Base-by-base conservation (phyloP, 345 rosid species). In the Populus euphratica region DNA sequence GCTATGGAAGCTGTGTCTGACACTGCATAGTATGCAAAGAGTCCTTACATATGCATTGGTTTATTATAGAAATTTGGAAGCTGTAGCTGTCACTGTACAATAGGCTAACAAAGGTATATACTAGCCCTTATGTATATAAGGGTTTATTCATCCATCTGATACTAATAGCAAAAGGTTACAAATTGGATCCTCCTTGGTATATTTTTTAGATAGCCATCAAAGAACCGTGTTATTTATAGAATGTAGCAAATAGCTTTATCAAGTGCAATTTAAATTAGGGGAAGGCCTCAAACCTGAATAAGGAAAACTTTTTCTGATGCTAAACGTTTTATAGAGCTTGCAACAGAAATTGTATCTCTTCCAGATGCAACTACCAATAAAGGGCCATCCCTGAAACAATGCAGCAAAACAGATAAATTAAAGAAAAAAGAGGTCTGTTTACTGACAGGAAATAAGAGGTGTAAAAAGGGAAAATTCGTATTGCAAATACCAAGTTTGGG, bases 361-460 rank as follows among this genome's bases (percentile, higher is more conserved):
- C 99, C 98, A 68, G 94, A 91, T 70, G 99, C 99, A 80, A 93
- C 87, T 44, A 96, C 97, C 85, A 96, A 82, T 71, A 93, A 77
- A 44, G 99, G 99, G 72, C 99, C 99, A 80, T 93, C 97, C 93
- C 98, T 93, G 88, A 64, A 56, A 77, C 82, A 25, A 62, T 54
- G 27, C 36, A n/a, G 38, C 44, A 62, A 72, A 72, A 69, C 4
- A 25, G 36, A 59, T 8, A 68, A 27, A 78, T 21, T 9, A 21
- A 68, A 8, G 35, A 2, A 29, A 62, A 21, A 16, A 27, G 23
- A 20, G 25, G 12, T 33, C 52, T 25, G 33, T 41, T 8, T 39
- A 78, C 29, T 12, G 29, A 59, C 14, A 59, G 64, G 64, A 59
- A 23, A 5, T 59, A 23, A 23, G 9, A 20, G 2, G 64, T n/a